Evolutionary conservation across 441 rosid genomes (phyloP).

Genomic region (Breynia disticha): DNA sequence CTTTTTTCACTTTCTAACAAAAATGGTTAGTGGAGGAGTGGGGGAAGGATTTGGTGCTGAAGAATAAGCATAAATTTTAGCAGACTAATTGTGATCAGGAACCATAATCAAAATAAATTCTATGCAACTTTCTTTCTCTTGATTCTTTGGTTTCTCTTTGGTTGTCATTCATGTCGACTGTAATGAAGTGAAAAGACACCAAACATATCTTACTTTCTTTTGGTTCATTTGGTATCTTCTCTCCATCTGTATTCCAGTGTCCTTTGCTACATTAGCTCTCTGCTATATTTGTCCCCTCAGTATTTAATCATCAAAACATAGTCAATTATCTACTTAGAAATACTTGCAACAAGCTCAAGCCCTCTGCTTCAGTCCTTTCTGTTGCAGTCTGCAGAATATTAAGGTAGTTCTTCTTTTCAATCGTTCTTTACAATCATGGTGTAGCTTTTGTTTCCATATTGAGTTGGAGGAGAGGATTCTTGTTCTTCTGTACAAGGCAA

Average conservation of each 20-base stretch:
- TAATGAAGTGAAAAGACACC: conserved; percentile 22
- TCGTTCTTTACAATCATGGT: background rate
- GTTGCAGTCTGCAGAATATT: background rate
- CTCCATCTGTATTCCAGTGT: conserved; percentile 7
- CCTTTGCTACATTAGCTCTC: background rate
- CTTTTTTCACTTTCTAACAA: background rate
- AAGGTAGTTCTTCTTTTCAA: background rate
- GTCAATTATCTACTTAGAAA: no score
- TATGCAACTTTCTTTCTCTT: conserved; percentile 3
- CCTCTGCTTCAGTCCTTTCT: no score
- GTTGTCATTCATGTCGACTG: conserved; percentile 17
- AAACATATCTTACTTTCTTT: conserved; percentile 6
- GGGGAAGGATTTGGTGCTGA: conserved; percentile 27
- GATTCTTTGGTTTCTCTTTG: conserved; percentile 6
- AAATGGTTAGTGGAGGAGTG: conserved; percentile 10
- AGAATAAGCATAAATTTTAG: conserved; percentile 25
- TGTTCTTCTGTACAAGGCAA: no score
- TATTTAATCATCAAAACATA: background rate
- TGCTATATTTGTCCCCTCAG: background rate
- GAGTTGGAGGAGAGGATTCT: background rate
- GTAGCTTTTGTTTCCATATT: background rate
- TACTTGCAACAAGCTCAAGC: no score
- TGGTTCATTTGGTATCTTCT: conserved; percentile 10
- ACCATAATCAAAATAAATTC: conserved; percentile 21
- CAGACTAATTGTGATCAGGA: conserved; percentile 23